These are phyloP conservation scores for Sclerotinia subarctica DNA, from an alignment of 2,329 filamentous ascomycete species.

Conservation along the genomic window DNA sequence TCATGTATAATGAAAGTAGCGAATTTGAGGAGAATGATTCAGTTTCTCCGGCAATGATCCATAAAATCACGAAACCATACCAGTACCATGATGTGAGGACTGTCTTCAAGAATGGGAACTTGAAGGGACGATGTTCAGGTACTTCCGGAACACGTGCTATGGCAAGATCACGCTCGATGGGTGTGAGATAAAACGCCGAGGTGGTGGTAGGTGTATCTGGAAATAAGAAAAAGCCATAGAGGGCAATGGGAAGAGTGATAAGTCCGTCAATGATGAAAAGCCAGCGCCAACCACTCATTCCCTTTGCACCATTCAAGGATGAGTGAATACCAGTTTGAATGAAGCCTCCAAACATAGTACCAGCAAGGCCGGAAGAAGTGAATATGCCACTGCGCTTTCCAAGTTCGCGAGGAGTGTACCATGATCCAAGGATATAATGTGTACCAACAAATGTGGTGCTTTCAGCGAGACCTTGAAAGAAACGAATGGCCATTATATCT, in stretches of 20 bases:
- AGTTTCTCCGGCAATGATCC: conserved; percentile 68
- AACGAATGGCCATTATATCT: conserved; percentile 54
- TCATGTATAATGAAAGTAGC: conserved; percentile 51
- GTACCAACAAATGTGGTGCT: conserved; percentile 55
- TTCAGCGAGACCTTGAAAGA: conserved; percentile 51
- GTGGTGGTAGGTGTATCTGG: conserved; percentile 45
- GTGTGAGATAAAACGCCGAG: conserved; percentile 43
- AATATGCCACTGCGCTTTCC: conserved; percentile 61
- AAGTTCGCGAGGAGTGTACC: conserved; percentile 60
- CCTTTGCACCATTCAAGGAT: conserved; percentile 43
- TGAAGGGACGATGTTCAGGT: conserved; percentile 44
- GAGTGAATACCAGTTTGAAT: conserved; percentile 48
- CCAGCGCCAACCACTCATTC: conserved; percentile 52
- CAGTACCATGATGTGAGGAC: conserved; percentile 60
- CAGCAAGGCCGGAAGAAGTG: conserved; percentile 56
- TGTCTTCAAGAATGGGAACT: conserved; percentile 49
- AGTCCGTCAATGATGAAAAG: conserved; percentile 52
- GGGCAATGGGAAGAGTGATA: conserved; percentile 54
- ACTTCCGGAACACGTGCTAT: conserved; percentile 45
- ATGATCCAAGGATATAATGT: conserved; percentile 58
- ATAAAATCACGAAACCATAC: conserved; percentile 64
- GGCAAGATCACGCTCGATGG: conserved; percentile 43
- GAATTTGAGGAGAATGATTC: conserved; percentile 68
- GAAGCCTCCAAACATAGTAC: conserved; percentile 61
- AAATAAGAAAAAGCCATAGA: conserved; percentile 51